Evolutionary conservation across 257 asterid genomes (phyloP).

Genomic region (Schizonepeta tenuifolia): DNA sequence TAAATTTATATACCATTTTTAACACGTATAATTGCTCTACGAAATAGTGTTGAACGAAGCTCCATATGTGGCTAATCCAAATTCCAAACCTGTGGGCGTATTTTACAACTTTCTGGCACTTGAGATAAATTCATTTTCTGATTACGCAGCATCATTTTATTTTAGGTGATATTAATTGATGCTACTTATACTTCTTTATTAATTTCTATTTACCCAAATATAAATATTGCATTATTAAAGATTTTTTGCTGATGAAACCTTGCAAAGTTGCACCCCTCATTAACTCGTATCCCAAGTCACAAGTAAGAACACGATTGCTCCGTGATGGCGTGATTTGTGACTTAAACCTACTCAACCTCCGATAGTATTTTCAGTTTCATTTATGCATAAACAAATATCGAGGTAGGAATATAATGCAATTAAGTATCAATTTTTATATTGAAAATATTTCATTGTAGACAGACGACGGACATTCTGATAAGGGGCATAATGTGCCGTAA

Average conservation of each 20-base stretch:
- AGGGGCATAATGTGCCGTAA: not conserved
- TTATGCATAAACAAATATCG: conserved; percentile 5
- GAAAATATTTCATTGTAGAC: not conserved
- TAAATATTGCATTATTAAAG: not conserved
- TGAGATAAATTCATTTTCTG: not conserved
- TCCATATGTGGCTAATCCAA: not conserved
- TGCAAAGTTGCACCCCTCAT: not conserved
- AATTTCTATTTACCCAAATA: not conserved
- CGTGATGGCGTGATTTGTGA: not conserved
- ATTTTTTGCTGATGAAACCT: not conserved
- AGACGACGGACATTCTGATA: not conserved
- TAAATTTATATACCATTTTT: too few species aligned
- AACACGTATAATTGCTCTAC: too few species aligned
- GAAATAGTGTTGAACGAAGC: not conserved
- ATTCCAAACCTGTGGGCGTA: not conserved
- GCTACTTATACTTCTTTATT: not conserved
- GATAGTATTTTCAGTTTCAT: too few species aligned
- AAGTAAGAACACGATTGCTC: not conserved
- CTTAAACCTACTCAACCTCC: not conserved
- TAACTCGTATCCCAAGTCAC: not conserved
- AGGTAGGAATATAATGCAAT: not conserved
- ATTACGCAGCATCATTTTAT: not conserved
- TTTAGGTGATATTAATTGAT: not conserved
- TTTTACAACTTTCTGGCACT: not conserved
- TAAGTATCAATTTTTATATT: not conserved